Evolutionary conservation across 2,329 filamentous ascomycete species (phyloP), one percentile per base, ranked within the genome.

Genomic region (Fusarium fracticaudum): DNA sequence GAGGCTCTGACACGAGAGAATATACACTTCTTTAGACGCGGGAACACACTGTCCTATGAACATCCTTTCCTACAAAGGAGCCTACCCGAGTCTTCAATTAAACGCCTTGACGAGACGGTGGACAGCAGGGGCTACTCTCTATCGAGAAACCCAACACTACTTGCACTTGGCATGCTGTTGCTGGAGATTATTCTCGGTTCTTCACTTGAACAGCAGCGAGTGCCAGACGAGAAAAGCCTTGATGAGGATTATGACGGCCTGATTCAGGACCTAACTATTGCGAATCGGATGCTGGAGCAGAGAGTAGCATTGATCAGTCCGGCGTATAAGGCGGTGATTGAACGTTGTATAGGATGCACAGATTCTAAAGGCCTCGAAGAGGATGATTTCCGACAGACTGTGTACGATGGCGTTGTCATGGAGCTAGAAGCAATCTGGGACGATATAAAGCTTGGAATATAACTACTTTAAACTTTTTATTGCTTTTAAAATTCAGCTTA

Each of bases 11-110:
- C 44, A 12, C 12, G 18, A 10, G 14, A 14, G 4, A 47, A 29
- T 14, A 2, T 47, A 3, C 44, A 47, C 14, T 47, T 47, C 18
- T 47, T 29, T 13, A 47, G 44, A 7, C 24, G 44, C 0, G 44
- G 44, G 0, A 5, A 29, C 12, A 29, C 18, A 8, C 44, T 47
- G 1, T 47, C 44, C 0, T 47, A 47, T 12, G 18, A 47, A 5
- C 24, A 47, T 15, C 44, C 44, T 1, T 47, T 47, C 24, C 1
- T 47, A 29, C 44, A 14, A 12, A 47, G 44, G 18, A 45, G 24
- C 5, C 4, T 45, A 3, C 24, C 44, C 0, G 44, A 45, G 12
- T 6, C 1, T 9, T 10, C 44, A 14, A 0, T 10, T 0, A 45
- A 20, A 8, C 8, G 12, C 24, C 24, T 26, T 8, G 4, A 7